Conservation (phyloP, 257 asterid genomes). For the Ilex asprella region DNA sequence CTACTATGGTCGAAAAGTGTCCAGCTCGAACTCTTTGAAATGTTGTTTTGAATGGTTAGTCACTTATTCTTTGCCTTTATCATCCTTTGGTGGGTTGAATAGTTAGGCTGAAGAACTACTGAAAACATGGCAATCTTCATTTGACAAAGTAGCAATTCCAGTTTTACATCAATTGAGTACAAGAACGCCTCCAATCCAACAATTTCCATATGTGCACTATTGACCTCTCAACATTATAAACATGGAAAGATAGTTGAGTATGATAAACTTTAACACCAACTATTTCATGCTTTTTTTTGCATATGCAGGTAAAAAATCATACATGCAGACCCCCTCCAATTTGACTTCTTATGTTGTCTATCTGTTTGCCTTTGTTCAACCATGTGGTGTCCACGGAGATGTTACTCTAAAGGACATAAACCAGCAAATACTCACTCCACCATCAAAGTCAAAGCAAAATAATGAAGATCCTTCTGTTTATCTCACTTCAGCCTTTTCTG, state of each 20-base stretch:
- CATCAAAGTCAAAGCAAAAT: slow-evolving; percentile 35
- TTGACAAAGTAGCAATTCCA: not conserved
- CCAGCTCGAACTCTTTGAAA: slow-evolving; percentile 43
- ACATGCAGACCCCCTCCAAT: slow-evolving; percentile 56
- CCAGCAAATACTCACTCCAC: slow-evolving; percentile 60
- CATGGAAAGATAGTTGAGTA: not conserved
- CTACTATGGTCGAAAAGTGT: slow-evolving; percentile 31
- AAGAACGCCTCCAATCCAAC: not conserved
- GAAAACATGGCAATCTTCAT: not conserved
- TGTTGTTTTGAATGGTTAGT: slow-evolving; percentile 61
- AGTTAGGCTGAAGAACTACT: not conserved
- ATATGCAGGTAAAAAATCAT: slow-evolving; percentile 61
- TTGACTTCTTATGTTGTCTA: slow-evolving; percentile 52
- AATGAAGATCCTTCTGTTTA: slow-evolving; percentile 36
- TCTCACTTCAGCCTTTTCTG: slow-evolving; percentile 77
- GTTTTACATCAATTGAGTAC: not conserved
- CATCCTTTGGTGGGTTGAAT: not conserved
- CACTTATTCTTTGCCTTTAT: not conserved
- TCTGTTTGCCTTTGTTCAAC: slow-evolving; percentile 80
- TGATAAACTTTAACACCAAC: not conserved
- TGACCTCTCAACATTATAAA: not conserved
- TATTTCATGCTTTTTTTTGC: not conserved
- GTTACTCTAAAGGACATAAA: slow-evolving; percentile 84
- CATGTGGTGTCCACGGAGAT: slow-evolving; percentile 72
- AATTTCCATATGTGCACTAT: not conserved